Base-by-base conservation (phyloP, 805 yeast genomes). In the Tetrapisispora namnaoensis region DNA sequence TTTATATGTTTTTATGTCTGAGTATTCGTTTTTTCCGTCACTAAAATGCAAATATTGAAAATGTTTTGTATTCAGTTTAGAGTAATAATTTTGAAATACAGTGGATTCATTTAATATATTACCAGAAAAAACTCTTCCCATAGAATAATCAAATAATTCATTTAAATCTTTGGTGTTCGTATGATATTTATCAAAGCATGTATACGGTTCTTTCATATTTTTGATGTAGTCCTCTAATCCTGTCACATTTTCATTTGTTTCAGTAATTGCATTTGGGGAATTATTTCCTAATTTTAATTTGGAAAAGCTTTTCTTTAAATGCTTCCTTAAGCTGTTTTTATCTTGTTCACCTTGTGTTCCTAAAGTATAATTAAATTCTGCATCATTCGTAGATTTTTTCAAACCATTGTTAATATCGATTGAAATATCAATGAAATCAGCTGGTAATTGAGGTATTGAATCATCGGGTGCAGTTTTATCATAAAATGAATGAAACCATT, bases 121-220 rank as follows among this genome's bases (percentile, higher is more conserved):
- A 4, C 39, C 42, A 7, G 45, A 42, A 32, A 22, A 24, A 17
- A 40, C 28, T 30, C 45, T 48, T 17, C 43, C 49, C 58, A 57
- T 55, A 11, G 55, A 47, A 36, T 48, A 44, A 10, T 58, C 58
- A 50, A 54, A 58, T 13, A 57, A 44, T 17, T 55, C 42, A 27
- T 49, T 51, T 32, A 57, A 43, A 16, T 57, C 54, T 8, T 49
- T 46, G 22, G 59, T 51, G 27, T 48, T 39, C 2, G 56, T 54
- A 42, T 49, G 52, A 21, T 55, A 58, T 20, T 34, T 41, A 6
- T 53, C 44, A 36, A 52, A 57, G 38, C 59, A 57, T 1, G 53
- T 43, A 6, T 24, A 6, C 14, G 40, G 47, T n/a, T 41, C 40
- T 24, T 49, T 21, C 18, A 37, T 27, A 44, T 40, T 34, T 30